These are phyloP conservation scores for Lithocarpus polystachyus DNA, from an alignment of 306 rosid genomes.

Conservation along the genomic window DNA sequence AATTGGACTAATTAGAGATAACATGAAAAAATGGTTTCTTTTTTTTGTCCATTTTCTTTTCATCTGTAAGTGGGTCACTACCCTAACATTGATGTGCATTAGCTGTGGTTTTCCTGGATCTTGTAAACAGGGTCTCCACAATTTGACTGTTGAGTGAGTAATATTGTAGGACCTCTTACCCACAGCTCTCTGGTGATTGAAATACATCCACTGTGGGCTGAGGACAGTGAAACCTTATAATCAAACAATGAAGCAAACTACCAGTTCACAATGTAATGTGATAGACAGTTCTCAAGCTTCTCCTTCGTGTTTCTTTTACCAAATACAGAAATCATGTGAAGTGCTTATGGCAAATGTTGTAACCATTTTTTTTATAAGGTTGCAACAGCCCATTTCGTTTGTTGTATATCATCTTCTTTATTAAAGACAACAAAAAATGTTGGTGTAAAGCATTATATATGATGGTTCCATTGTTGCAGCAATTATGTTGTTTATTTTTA, in stretches of 20 bases:
- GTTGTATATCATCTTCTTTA: neutral
- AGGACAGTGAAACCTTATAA: neutral
- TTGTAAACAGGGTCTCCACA: neutral
- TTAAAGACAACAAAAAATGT: neutral
- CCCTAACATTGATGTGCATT: neutral
- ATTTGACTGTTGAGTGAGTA: neutral
- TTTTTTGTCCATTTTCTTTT: neutral
- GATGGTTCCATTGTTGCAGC: neutral
- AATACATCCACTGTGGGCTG: neutral
- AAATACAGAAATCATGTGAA: neutral
- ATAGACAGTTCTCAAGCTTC: neutral
- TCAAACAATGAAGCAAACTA: neutral
- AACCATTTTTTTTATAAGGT: neutral
- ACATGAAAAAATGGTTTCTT: neutral
- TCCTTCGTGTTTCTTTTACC: neutral
- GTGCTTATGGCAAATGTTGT: neutral
- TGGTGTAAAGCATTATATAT: neutral
- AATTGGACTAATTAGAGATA: neutral
- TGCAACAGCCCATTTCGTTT: neutral
- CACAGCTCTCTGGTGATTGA: neutral
- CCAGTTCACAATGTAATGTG: neutral
- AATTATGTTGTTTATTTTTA: neutral
- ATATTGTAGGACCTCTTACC: neutral
- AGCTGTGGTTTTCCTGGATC: neutral
- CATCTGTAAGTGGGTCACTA: neutral